Evolutionary conservation across 192 early-diverging fungal species (phyloP).

Genomic region (Coemansia sp.): DNA sequence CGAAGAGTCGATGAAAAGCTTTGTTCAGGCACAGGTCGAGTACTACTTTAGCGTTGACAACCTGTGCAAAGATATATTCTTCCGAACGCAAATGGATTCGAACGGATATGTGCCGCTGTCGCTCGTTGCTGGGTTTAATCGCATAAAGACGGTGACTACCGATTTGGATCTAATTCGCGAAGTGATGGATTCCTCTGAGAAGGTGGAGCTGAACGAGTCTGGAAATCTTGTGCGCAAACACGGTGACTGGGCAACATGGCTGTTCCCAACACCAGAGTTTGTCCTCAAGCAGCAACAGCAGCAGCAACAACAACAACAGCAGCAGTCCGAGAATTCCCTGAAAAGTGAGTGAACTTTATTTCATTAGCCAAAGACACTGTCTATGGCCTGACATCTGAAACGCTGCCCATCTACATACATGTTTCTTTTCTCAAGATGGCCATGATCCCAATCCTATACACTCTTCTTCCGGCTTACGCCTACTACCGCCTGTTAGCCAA

Average conservation of each 20-base stretch:
- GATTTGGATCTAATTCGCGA: slow-evolving; percentile 66
- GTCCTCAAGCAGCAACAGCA: slow-evolving; percentile 48
- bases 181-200: slow-evolving; percentile 54
- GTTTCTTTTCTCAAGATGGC: neutral
- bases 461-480: neutral
- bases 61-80: slow-evolving; percentile 92
- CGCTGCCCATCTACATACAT: slow-evolving; percentile 1
- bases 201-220: slow-evolving; percentile 62
- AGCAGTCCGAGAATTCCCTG: slow-evolving; percentile 34
- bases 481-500: too few species aligned
- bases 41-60: slow-evolving; percentile 99
- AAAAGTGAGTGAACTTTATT: slow-evolving; percentile 53
- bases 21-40: slow-evolving; percentile 63
- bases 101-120: slow-evolving; percentile 80
- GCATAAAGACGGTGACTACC: slow-evolving; percentile 72
- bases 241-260: slow-evolving; percentile 85
- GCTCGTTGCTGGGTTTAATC: slow-evolving; percentile 85
- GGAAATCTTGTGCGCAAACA: slow-evolving; percentile 63
- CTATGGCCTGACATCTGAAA: slow-evolving; percentile 4
- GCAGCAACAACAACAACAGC: slow-evolving; percentile 40
- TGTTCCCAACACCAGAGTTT: slow-evolving; percentile 69
- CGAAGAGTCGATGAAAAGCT: slow-evolving; percentile 39
- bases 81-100: slow-evolving; percentile 88
- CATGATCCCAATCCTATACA: neutral
- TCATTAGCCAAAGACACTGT: neutral